Evolutionary conservation across 164 flowering plant genomes (phyloP).

Genomic region (Tetrastigma voinierianum): DNA sequence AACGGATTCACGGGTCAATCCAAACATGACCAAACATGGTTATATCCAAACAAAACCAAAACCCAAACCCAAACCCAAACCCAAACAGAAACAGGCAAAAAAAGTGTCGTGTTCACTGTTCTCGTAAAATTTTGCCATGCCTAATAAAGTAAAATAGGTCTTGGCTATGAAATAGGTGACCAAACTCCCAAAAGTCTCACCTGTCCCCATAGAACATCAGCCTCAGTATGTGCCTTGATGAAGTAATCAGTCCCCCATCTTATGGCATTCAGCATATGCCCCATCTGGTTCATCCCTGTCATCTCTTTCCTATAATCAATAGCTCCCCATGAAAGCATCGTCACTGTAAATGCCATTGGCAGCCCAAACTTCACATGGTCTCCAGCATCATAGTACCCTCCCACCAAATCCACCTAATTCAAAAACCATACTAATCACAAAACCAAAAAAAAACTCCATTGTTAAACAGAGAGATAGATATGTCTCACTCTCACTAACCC

Average conservation of each 20-base stretch:
- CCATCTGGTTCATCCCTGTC: conserved; percentile 42
- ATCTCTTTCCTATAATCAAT: conserved; percentile 56
- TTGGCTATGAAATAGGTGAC: neutral
- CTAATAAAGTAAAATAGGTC: no score
- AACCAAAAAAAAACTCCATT: neutral
- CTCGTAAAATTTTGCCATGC: no score
- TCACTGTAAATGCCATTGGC: conserved; percentile 77
- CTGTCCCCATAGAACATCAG: conserved; percentile 72
- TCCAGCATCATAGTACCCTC: conserved; percentile 95
- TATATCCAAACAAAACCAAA: no score
- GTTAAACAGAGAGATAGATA: neutral
- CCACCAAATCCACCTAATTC: conserved; percentile 67
- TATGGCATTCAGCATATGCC: conserved; percentile 50
- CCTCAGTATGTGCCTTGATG: conserved; percentile 62
- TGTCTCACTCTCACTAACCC: conserved; percentile 29
- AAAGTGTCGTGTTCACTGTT: no score
- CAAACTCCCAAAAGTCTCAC: conserved; percentile 16
- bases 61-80: no score
- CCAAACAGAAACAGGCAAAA: no score
- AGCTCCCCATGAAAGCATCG: conserved; percentile 82
- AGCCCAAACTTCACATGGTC: conserved; percentile 89
- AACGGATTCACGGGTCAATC: no score
- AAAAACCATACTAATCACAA: conserved; percentile 6
- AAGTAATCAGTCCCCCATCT: conserved; percentile 89
- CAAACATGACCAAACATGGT: no score